Conservation (phyloP, 2,329 filamentous ascomycete species). For the Fusarium devonianum region DNA sequence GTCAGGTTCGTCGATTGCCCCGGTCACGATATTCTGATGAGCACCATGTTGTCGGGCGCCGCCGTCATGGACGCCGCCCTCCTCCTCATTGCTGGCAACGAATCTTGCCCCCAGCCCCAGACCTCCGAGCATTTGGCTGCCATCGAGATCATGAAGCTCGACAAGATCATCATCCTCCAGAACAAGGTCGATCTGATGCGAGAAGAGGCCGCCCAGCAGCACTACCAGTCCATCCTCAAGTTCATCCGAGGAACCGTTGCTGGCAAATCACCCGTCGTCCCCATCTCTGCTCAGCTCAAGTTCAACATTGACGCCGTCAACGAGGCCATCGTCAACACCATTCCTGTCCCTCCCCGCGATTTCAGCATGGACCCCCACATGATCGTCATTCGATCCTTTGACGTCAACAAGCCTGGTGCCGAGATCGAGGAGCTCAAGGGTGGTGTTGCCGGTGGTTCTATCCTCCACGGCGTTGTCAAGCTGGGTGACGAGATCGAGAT, state of each 20-base stretch:
- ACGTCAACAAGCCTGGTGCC: conserved; percentile 99
- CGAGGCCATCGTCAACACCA: conserved; percentile 93
- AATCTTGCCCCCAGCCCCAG: conserved; percentile 97
- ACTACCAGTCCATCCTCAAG: conserved; percentile 97
- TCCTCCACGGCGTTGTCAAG: conserved; percentile 95
- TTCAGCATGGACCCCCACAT: conserved; percentile 94
- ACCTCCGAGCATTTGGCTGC: conserved; percentile 98
- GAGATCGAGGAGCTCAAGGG: conserved; percentile 99
- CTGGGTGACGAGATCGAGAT: conserved; percentile 98
- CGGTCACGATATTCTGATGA: conserved; percentile 99
- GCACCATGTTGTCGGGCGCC: conserved; percentile 99
- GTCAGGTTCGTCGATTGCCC: conserved; percentile 94
- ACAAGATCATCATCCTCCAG: conserved; percentile 99
- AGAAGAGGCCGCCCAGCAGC: conserved; percentile 89
- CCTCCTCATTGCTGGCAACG: conserved; percentile 95
- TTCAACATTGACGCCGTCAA: conserved; percentile 99
- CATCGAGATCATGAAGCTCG: conserved; percentile 99
- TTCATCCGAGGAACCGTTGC: conserved; percentile 98
- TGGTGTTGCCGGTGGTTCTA: conserved; percentile 96
- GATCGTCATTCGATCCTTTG: conserved; percentile 99
- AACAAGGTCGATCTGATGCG: conserved; percentile 99
- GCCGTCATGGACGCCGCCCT: conserved; percentile 99
- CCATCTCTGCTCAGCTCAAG: conserved; percentile 96
- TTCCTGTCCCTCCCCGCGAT: conserved; percentile 89
- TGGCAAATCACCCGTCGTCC: conserved; percentile 92